These are phyloP conservation scores for Neofusicoccum kwambonambiense DNA, from an alignment of 2,329 filamentous ascomycete species.

Conservation along the genomic window DNA sequence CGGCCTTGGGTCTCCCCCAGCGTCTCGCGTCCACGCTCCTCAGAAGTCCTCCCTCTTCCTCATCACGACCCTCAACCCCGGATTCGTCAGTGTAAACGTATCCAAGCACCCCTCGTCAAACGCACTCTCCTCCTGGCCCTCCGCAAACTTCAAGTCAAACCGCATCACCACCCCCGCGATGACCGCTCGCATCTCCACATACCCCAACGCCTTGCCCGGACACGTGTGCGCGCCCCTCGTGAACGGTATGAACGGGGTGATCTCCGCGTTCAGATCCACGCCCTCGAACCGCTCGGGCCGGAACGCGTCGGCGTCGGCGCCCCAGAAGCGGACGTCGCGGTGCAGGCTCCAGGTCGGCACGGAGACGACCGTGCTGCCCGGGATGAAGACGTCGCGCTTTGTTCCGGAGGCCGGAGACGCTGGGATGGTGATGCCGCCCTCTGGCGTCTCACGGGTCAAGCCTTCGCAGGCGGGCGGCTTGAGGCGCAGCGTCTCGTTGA, in stretches of 20 bases:
- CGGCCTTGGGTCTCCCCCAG: no score
- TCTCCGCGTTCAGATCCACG: not conserved
- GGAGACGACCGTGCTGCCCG: slow-evolving; percentile 27
- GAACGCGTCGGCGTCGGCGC: not conserved
- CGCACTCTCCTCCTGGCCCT: slow-evolving; percentile 23
- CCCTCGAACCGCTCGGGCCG: slow-evolving; percentile 4
- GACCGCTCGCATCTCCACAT: slow-evolving; percentile 22
- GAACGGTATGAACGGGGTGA: not conserved
- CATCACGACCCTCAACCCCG: slow-evolving; percentile 28
- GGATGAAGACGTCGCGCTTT: slow-evolving; percentile 31
- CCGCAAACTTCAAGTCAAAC: slow-evolving; percentile 25
- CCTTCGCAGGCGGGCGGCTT: slow-evolving; percentile 41
- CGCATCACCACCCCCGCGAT: slow-evolving; percentile 23
- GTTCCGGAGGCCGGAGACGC: no score
- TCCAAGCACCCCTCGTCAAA: slow-evolving; percentile 18
- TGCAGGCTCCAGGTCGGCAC: slow-evolving; percentile 22
- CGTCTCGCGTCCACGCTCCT: no score
- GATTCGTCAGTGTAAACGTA: slow-evolving; percentile 24
- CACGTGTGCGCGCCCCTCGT: not conserved
- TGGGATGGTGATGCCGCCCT: slow-evolving; percentile 35
- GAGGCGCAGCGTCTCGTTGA: slow-evolving; percentile 45
- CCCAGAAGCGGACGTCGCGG: slow-evolving; percentile 6
- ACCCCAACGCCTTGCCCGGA: slow-evolving; percentile 25
- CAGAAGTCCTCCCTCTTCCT: not conserved
- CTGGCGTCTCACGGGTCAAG: slow-evolving; percentile 36